Evolutionary conservation across 352 stramenopile genomes (phyloP).

Genomic region (Phytophthora ohioensis): DNA sequence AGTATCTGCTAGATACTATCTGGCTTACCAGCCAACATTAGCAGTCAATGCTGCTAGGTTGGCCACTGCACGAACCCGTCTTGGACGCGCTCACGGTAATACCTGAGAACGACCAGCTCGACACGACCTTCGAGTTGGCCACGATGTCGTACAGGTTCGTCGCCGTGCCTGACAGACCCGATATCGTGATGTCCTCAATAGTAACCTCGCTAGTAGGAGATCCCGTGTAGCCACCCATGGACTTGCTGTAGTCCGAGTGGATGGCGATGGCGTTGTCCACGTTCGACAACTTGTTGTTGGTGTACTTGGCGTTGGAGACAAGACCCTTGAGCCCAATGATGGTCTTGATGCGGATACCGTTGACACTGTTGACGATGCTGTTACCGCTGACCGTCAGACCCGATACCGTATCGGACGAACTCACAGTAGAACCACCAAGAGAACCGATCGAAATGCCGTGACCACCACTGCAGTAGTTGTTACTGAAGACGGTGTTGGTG

Average conservation of each 20-base stretch:
- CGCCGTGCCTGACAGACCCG: slow-evolving; percentile 27
- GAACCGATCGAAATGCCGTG: slow-evolving; percentile 48
- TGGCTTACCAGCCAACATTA: slow-evolving; percentile 1
- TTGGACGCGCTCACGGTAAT: slow-evolving; percentile 6
- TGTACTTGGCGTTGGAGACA: slow-evolving; percentile 25
- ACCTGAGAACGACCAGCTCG: slow-evolving; percentile 18
- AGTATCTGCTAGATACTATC: too few species aligned
- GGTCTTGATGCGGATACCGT: slow-evolving; percentile 29
- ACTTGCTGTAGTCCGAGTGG: slow-evolving; percentile 30
- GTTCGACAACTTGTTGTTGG: slow-evolving; percentile 29
- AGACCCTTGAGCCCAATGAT: slow-evolving; percentile 32
- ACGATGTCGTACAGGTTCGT: slow-evolving; percentile 41
- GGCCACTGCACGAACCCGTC: slow-evolving; percentile 24
- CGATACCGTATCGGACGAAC: slow-evolving; percentile 28
- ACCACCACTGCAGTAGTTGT: slow-evolving; percentile 22
- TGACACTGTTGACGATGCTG: slow-evolving; percentile 38
- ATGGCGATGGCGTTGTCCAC: slow-evolving; percentile 23
- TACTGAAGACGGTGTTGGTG: slow-evolving; percentile 29
- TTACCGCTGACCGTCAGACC: slow-evolving; percentile 33
- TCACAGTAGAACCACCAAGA: slow-evolving; percentile 27
- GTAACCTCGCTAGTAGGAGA: slow-evolving; percentile 17
- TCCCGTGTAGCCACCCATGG: slow-evolving; percentile 33
- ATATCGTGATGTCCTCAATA: slow-evolving; percentile 17
- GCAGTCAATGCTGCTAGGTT: slow-evolving; percentile 24
- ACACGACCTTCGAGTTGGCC: slow-evolving; percentile 33